Conservation (phyloP, 2,329 filamentous ascomycete genomes). For the Orbilia oligospora region DNA sequence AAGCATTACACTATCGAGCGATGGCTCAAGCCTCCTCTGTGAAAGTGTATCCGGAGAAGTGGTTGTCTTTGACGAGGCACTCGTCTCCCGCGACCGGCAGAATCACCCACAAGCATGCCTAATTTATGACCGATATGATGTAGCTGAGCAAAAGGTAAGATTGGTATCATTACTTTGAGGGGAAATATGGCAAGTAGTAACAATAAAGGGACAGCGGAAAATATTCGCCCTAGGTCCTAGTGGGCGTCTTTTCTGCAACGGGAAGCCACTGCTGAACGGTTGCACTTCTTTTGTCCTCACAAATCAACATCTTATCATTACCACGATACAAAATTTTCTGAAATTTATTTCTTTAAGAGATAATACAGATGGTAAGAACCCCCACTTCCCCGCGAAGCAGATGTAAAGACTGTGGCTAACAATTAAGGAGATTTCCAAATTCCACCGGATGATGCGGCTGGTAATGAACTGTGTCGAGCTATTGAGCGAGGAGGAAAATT, state of each 20-base stretch:
- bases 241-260: slow-evolving; percentile 84
- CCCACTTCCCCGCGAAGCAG: neutral
- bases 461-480: slow-evolving; percentile 89
- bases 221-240: slow-evolving; percentile 79
- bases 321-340: slow-evolving; percentile 89
- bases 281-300: slow-evolving; percentile 93
- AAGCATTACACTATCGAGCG: slow-evolving; percentile 30
- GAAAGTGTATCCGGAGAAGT: slow-evolving; percentile 35
- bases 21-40: slow-evolving; percentile 35
- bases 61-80: slow-evolving; percentile 20
- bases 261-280: slow-evolving; percentile 81
- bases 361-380: slow-evolving; percentile 73
- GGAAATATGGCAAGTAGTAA: neutral
- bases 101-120: slow-evolving; percentile 13
- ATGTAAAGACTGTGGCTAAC: neutral
- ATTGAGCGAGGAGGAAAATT: slow-evolving; percentile 90
- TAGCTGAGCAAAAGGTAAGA: slow-evolving; percentile 36
- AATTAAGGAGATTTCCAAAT: slow-evolving; percentile 78
- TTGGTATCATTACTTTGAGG: too few species aligned
- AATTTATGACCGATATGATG: slow-evolving; percentile 25
- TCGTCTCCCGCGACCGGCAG: slow-evolving; percentile 8
- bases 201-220: slow-evolving; percentile 63
- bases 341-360: slow-evolving; percentile 88
- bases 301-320: slow-evolving; percentile 86
- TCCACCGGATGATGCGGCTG: slow-evolving; percentile 88